These are phyloP conservation scores for Pseudogymnoascus pannorum DNA, from an alignment of 2,329 filamentous ascomycete species.

Conservation along the genomic window DNA sequence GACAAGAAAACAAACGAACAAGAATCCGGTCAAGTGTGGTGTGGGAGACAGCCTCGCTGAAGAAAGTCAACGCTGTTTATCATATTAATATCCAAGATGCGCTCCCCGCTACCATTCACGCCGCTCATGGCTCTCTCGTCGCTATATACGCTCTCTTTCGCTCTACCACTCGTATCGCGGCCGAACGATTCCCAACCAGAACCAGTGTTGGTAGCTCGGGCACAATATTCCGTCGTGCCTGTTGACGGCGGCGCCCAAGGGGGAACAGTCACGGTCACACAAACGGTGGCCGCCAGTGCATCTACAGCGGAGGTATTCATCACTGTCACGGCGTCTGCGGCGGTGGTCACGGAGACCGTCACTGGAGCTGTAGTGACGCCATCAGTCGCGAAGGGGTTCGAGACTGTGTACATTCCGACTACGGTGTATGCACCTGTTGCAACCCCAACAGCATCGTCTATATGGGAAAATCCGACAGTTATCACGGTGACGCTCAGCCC, in stretches of 20 bases:
- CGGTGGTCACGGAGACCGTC: conserved; percentile 14
- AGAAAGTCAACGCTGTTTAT: not conserved
- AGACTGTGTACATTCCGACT: conserved; percentile 2
- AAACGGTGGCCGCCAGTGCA: conserved; percentile 22
- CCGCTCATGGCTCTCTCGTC: not conserved
- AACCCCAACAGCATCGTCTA: not conserved
- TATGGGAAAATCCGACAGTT: not conserved
- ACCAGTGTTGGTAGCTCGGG: conserved; percentile 17
- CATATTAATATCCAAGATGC: not conserved
- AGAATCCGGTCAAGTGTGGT: not conserved
- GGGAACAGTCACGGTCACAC: conserved; percentile 15
- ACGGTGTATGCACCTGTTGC: not conserved
- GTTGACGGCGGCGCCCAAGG: conserved; percentile 27
- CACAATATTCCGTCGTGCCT: conserved; percentile 29
- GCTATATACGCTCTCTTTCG: not conserved
- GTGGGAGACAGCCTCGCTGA: not conserved
- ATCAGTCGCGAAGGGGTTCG: conserved; percentile 13
- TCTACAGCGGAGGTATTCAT: conserved; percentile 21
- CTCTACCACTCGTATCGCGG: not conserved
- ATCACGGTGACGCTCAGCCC: not conserved
- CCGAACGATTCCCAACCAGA: not conserved
- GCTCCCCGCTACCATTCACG: not conserved
- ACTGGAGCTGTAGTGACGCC: conserved; percentile 26
- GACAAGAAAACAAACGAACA: not conserved
- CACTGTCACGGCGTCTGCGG: conserved; percentile 21